phyloP scores from a whole-genome alignment of 148 eudicot species.

The Oxyria digyna region DNA sequence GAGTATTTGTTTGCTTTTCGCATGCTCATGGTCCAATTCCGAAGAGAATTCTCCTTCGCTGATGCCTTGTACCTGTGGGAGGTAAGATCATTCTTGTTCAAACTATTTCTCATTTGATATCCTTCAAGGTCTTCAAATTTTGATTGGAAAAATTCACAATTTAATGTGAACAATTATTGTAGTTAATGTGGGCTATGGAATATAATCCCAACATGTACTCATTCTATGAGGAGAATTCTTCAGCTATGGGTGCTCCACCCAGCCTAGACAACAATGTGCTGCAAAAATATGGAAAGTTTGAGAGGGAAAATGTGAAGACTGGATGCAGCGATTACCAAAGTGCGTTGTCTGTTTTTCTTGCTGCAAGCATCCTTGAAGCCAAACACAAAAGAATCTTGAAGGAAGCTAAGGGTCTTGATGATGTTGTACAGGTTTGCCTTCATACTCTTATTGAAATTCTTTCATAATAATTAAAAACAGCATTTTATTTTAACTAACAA shows the following conservation, averaged over 20 bases:
- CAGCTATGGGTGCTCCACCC: constrained; percentile 25
- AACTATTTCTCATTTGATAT: background rate
- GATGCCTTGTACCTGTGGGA: constrained; percentile 96
- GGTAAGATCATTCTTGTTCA: constrained; percentile 27
- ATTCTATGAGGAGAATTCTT: constrained; percentile 39
- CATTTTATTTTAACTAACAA: background rate
- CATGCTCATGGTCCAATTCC: constrained; percentile 93
- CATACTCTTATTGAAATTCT: background rate
- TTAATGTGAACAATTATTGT: constrained; percentile 11
- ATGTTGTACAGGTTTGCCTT: constrained; percentile 59
- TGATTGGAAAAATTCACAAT: background rate
- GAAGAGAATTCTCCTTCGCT: constrained; percentile 81
- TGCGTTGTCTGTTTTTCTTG: constrained; percentile 71
- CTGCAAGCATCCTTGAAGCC: constrained; percentile 84
- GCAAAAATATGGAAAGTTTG: constrained; percentile 76
- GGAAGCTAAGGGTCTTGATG: constrained; percentile 92
- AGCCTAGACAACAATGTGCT: constrained; percentile 40
- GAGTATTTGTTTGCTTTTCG: constrained; percentile 92
- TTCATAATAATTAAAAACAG: background rate
- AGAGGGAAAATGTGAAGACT: constrained; percentile 53
- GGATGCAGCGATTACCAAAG: constrained; percentile 49
- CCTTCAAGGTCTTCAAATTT: background rate
- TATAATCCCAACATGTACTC: constrained; percentile 75
- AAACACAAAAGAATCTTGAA: constrained; percentile 69
- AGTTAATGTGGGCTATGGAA: constrained; percentile 99